These are phyloP conservation scores for Trichoderma gamsii DNA, from an alignment of 495 filamentous ascomycete genomes.

Conservation along the genomic window DNA sequence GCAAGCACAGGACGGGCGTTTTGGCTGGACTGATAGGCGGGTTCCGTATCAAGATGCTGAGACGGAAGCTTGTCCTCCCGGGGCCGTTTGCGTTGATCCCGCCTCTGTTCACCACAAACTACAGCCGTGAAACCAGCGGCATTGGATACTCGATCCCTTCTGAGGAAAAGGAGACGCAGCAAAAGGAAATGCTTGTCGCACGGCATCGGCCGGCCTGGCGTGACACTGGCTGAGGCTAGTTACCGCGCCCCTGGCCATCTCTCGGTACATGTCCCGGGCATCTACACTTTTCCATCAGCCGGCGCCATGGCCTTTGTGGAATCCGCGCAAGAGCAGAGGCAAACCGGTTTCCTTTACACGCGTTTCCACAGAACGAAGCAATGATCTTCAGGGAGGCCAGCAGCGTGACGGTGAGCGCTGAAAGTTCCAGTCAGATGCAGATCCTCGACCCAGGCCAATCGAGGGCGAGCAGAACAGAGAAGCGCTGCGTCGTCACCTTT, in stretches of 20 bases:
- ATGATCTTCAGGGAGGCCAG: slow-evolving; percentile 11
- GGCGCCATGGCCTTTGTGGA: neutral
- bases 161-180: neutral
- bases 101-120: neutral
- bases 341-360: neutral
- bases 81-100: slow-evolving; percentile 8
- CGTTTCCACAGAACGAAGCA: neutral
- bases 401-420: neutral
- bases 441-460: neutral
- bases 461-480: neutral
- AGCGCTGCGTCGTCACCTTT: slow-evolving; percentile 3
- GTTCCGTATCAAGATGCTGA: neutral
- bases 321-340: neutral
- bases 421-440: slow-evolving; percentile 7
- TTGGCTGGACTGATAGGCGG: neutral
- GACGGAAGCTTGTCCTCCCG: neutral
- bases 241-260: neutral
- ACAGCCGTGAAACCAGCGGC: neutral
- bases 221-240: neutral
- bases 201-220: neutral
- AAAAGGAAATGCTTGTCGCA: neutral
- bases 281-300: neutral
- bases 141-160: neutral
- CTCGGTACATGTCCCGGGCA: neutral
- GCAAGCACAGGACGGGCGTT: neutral